Evolutionary conservation across 768 basidiomycete genomes (phyloP).

Genomic region (Tulasnella sp.): DNA sequence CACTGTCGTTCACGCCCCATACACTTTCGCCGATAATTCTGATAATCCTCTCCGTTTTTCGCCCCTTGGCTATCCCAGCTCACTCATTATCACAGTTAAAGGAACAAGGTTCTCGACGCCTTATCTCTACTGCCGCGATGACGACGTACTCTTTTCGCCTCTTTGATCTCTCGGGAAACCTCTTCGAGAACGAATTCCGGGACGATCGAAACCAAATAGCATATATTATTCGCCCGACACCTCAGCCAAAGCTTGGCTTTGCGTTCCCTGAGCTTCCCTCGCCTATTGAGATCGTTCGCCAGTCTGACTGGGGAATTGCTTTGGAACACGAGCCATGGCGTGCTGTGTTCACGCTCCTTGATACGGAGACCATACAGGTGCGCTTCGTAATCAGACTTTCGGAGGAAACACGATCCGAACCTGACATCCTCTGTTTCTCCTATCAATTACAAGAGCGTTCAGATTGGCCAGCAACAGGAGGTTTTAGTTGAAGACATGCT

Average conservation of each 20-base stretch:
- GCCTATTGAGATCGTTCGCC: conserved; percentile 15
- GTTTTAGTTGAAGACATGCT: conserved; percentile 5
- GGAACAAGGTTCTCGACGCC: background rate
- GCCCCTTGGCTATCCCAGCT: background rate
- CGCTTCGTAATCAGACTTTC: background rate
- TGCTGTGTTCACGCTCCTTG: background rate
- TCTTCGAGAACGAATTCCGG: conserved; percentile 15
- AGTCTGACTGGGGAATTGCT: conserved; percentile 15
- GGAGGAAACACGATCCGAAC: background rate
- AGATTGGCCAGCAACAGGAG: background rate
- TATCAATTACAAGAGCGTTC: background rate
- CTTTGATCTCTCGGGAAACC: conserved; percentile 15
- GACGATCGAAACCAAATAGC: conserved; percentile 5
- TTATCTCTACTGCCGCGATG: background rate
- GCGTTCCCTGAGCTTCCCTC: background rate
- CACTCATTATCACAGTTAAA: background rate
- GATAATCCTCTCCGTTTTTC: background rate
- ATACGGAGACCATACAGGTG: background rate
- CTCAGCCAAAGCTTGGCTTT: background rate
- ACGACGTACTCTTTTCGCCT: conserved; percentile 13
- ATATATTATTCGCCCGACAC: conserved; percentile 8
- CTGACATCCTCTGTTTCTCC: background rate
- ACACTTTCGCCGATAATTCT: background rate
- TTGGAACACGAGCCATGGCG: conserved; percentile 15
- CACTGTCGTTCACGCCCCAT: background rate